Evolutionary conservation across 2,329 filamentous ascomycete species (phyloP), one percentile per base, ranked within the genome.

Genomic region (Xylariales sp.): DNA sequence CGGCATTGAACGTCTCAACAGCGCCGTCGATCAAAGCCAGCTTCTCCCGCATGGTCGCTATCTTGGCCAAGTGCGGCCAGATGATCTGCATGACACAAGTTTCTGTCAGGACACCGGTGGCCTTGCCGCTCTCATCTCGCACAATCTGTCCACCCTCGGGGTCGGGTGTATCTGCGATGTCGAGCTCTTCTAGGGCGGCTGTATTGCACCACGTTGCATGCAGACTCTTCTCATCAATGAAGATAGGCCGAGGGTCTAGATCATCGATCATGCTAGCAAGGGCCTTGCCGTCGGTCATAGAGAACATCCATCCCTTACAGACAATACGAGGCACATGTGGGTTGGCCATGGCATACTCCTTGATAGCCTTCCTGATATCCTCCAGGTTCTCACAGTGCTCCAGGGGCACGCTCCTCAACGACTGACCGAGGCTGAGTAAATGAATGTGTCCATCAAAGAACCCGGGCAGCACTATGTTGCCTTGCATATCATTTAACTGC

Each of bases 391-490:
- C 61, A 55, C 74, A 76, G 11, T 47, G 39, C 29, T 66, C 62
- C 3, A 79, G 57, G 27, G 65, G 60, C 21, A 71, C 60, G 53
- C 76, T 77, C 44, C 65, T 62, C 11, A 78, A 63, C 0, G 73
- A 68, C 48, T 74, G 70, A 3, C 74, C 74, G 18, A 78, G 65
- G 32, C 74, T 63, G 29, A 78, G 61, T 11, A 78, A 61, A 52
- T 79, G 75, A 61, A 76, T 72, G 49, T 79, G 75, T 0, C 71
- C 74, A 46, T 79, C 75, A 34, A 78, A 66, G 50, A 78, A 78
- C 5, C 72, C 70, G 0, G 75, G 74, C 2, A 78, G 55, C 6
- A 78, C 60, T 7, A 65, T 62, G 33, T 49, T 59, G 24, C 63
- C 62, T 11, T 46, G 44, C 15, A 72, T 49, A 47, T 72, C 51